Base-by-base conservation (phyloP, 23 red algal genomes). In the Agarophyton chilense region DNA sequence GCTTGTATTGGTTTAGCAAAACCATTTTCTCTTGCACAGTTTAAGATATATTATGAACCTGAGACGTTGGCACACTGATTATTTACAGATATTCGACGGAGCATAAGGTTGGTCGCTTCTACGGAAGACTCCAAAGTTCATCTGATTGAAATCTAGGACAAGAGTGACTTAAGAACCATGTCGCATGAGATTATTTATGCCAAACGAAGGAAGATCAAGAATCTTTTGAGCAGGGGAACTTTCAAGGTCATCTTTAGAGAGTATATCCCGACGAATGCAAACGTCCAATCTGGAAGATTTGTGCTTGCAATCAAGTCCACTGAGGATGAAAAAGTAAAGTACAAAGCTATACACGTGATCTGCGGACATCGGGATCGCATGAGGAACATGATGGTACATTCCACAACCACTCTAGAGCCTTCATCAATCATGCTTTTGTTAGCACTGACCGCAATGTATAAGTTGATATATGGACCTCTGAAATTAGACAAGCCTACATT, bases 291-390 rank as follows among this genome's bases (percentile, higher is more conserved):
- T 9, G 73, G 0, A 31, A 40, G 73, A 17, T 78, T 78, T 17
- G 73, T 50, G 31, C 29, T 51, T 9, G 73, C 38, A 18, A 19
- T 78, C 13, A 78, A 78, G 73, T 78, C 73, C 21, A 50, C 73
- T 10, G 3, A 47, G 19, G 45, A 78, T 78, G 26, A 25, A 17
- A 45, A 49, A 31, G 45, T 49, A 13, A 78, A 78, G 39, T 51
- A 78, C 73, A 78, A 50, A 40, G 73, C 41, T 24, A 41, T 31
- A 24, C 49, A 78, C 52, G 73, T 78, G 14, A 78, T 78, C 4
- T 10, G 42, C 43, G 0, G 73, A 42, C 42, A 49, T 17, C 73
- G 41, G 7, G 73, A 78, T 9, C 36, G 45, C 43, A 17, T 78
- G 9, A 78, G 49, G 38, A 19, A 0, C 29, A 78, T 51, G 41